Conservation (phyloP, 23 red algal genomes). For the Gracilaria domingensis region DNA sequence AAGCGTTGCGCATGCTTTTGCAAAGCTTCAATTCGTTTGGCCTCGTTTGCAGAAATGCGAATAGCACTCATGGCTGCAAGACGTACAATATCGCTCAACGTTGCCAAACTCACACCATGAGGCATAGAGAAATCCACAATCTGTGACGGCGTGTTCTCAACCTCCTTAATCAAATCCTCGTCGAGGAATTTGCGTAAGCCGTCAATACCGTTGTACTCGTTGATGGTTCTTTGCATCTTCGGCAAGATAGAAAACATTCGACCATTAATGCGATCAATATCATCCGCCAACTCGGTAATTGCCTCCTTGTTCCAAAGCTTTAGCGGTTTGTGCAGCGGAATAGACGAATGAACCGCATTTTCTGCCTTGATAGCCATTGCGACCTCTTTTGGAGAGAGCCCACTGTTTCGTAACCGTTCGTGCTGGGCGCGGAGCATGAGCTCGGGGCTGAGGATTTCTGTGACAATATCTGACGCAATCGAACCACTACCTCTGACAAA, state of each 20-base stretch:
- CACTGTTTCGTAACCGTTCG: constrained; percentile 46
- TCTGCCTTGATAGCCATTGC: constrained; percentile 44
- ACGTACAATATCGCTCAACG: constrained; percentile 40
- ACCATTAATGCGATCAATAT: constrained; percentile 56
- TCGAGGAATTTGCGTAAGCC: constrained; percentile 52
- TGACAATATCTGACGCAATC: constrained; percentile 47
- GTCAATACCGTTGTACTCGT: constrained; percentile 58
- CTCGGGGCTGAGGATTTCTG: constrained; percentile 68
- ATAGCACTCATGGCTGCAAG: constrained; percentile 23
- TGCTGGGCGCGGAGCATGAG: constrained; percentile 48
- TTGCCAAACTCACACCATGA: constrained; percentile 55
- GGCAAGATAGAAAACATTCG: constrained; percentile 59
- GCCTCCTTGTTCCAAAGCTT: constrained; percentile 40
- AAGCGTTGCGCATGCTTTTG: constrained; percentile 12
- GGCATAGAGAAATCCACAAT: constrained; percentile 72
- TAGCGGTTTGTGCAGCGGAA: constrained; percentile 30
- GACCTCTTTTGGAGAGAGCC: constrained; percentile 17
- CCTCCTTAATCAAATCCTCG: constrained; percentile 50
- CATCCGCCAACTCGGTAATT: constrained; percentile 52
- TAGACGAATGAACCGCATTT: not conserved
- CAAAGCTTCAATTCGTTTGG: constrained; percentile 35
- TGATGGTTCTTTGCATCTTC: constrained; percentile 40
- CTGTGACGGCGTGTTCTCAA: constrained; percentile 50
- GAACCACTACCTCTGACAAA: constrained; percentile 55
- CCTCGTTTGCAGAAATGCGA: constrained; percentile 20